Evolutionary conservation across 1,284 basidiomycete genomes (phyloP), one percentile per base, ranked within the genome.

Genomic region (Phaffia rhodozyma): DNA sequence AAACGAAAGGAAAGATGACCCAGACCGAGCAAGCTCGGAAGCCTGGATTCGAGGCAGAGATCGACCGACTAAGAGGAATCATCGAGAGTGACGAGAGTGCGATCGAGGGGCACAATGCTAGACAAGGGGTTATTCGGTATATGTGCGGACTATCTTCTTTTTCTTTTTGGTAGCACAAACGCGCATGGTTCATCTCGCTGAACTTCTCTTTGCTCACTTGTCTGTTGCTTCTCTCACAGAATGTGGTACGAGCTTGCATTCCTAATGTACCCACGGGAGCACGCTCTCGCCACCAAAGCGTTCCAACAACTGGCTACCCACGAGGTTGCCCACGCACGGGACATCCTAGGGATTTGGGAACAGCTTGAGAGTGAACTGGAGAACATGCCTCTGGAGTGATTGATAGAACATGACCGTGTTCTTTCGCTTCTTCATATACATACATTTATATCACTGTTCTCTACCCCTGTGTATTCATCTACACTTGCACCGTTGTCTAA

Each of bases 191-290:
- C 38, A 11, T 43, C 13, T 11, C 16, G 20, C 54, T 56, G 25
- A 50, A 34, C 43, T 29, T 55, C 30, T 49, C 30, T 21, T 43
- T 20, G 7, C 20, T 27, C 3, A 13, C 7, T 27, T 55, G 9
- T 29, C 27, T 5, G 13, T 34, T 9, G 4, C 38, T 25, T 18
- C 78, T 92, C 48, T 83, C 81, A 86, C 64, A 89, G 91, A 68
- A 83, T 93, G 82, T 94, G 91, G 90, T 87, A 92, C 70, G 91
- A 94, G 74, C 79, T 93, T 20, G 83, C 87, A 18, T 86, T 91
- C 2, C 85, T 93, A 32, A 77, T 91, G 58, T 90, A 93, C 74
- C 91, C 91, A 70, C 79, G 87, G 52, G 90, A 93, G 76, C 89
- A 90, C 67, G 81, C 86, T 0, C 79, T 91, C 43, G 75, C 91